These are phyloP conservation scores for Annulohypoxylon bovei DNA, from an alignment of 495 filamentous ascomycete genomes.

Conservation along the genomic window DNA sequence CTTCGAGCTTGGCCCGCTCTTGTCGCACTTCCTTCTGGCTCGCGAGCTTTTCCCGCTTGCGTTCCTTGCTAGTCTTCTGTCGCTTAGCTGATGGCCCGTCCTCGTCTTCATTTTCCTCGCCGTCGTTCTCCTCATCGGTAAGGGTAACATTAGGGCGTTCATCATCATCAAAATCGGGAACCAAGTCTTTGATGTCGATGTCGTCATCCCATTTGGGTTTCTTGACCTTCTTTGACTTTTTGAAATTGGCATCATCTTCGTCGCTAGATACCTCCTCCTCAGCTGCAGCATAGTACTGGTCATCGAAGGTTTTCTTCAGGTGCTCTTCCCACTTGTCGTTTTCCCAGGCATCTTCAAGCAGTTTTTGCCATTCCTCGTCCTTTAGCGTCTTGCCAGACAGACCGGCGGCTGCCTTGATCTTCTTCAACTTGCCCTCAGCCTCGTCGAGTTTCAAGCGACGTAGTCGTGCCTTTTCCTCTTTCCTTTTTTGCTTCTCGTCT, in stretches of 20 bases:
- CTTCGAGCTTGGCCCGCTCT: constrained; percentile 84
- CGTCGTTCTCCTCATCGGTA: constrained; percentile 55
- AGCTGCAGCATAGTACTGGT: constrained; percentile 82
- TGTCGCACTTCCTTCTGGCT: constrained; percentile 78
- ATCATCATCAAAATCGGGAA: constrained; percentile 82
- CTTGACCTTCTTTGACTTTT: constrained; percentile 64
- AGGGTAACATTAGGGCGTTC: constrained; percentile 63
- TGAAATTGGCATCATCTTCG: constrained; percentile 45
- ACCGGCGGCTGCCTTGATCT: constrained; percentile 89
- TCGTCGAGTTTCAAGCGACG: constrained; percentile 89
- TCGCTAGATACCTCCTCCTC: constrained; percentile 63
- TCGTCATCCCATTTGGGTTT: constrained; percentile 98
- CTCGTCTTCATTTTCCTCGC: constrained; percentile 53
- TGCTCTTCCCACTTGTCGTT: constrained; percentile 87
- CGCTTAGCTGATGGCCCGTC: constrained; percentile 58
- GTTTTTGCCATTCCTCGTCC: constrained; percentile 78
- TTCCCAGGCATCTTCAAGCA: constrained; percentile 88
- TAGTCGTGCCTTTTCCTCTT: constrained; percentile 83
- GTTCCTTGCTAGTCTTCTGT: constrained; percentile 71
- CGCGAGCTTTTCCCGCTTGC: constrained; percentile 71
- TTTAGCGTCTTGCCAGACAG: constrained; percentile 72
- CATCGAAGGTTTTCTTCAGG: constrained; percentile 86
- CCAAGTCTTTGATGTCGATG: constrained; percentile 91
- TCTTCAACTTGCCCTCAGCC: constrained; percentile 79
- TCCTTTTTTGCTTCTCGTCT: constrained; percentile 76